Evolutionary conservation across 1,284 basidiomycete genomes (phyloP), one percentile per base, ranked within the genome.

Genomic region (Sporisorium iseilematis-ciliati): DNA sequence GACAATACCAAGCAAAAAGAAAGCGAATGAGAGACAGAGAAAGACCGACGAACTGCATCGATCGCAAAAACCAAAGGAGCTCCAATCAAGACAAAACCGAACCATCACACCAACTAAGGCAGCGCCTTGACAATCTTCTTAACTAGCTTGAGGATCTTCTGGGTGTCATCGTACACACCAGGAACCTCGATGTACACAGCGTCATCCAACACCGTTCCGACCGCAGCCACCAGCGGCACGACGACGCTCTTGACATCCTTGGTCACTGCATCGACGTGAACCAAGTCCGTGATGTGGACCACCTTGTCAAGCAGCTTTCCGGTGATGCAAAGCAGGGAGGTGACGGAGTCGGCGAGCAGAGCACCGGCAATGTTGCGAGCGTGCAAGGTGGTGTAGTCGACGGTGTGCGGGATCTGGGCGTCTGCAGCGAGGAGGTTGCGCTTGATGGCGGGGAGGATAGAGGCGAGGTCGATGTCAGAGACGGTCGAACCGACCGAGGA

Each of bases 301-400:
- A 67, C 26, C 2, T 55, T 62, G 14, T 16, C 26, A 16, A 73
- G 31, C 16, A 72, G 41, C 3, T 25, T 23, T 6, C 26, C 20
- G 29, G 54, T 18, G 29, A 55, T 49, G 20, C 23, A 11, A 26
- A 42, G 25, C 23, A 72, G 57, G 4, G 49, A 52, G 49, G 43
- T 46, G 43, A 73, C 26, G 7, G 70, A 59, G 40, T 52, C 57
- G 20, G n/a, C 21, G 52, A 73, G 49, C 6, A 66, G 53, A n/a
- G 38, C 26, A 40, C 31, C 5, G 2, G 26, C 29, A 23, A 31
- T 25, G 29, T 46, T 21, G 33, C 46, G 51, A 2, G 51, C 33
- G n/a, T 42, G 35, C 29, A 57, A 31, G 12, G 33, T n/a, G 31
- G 50, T 35, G 31, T 43, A 29, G 53, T 50, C 38, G 40, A 51